Conservation (phyloP, 345 rosid species). For the Arabidopsis thaliana region DNA sequence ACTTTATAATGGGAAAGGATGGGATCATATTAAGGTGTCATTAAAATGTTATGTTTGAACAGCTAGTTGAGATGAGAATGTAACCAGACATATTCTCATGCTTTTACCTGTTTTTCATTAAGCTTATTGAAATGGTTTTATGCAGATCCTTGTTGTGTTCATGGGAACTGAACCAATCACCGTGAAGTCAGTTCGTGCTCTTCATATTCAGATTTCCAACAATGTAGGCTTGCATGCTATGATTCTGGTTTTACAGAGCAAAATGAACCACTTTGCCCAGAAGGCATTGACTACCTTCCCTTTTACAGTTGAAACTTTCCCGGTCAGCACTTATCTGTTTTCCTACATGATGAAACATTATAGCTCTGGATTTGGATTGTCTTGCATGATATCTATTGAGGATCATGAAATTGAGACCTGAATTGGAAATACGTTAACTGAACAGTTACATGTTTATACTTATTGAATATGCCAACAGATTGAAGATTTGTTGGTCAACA, state of each 20-base stretch:
- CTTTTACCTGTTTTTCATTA: background rate
- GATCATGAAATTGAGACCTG: constrained; percentile 24
- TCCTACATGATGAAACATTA: background rate
- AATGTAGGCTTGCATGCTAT: constrained; percentile 35
- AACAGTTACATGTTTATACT: background rate
- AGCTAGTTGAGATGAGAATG: constrained; percentile 19
- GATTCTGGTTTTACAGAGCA: constrained; percentile 45
- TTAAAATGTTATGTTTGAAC: background rate
- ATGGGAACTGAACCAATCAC: constrained; percentile 45
- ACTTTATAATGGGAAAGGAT: background rate
- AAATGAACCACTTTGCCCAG: constrained; percentile 43
- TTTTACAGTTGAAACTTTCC: constrained; percentile 41
- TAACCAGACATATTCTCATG: background rate
- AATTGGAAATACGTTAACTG: constrained; percentile 2
- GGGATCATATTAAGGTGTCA: constrained; percentile 4
- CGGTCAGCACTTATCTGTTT: constrained; percentile 26
- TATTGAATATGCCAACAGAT: constrained; percentile 39
- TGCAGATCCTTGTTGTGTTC: constrained; percentile 46
- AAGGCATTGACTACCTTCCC: constrained; percentile 43
- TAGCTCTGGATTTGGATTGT: background rate
- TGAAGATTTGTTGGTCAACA: constrained; percentile 45
- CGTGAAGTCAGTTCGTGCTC: constrained; percentile 35
- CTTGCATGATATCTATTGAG: background rate
- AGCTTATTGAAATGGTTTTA: constrained; percentile 17
- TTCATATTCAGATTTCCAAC: constrained; percentile 29